Evolutionary conservation across 106 monocot species (phyloP), one percentile per base, ranked within the genome.

Genomic region (Dactylorhiza incarnata): DNA sequence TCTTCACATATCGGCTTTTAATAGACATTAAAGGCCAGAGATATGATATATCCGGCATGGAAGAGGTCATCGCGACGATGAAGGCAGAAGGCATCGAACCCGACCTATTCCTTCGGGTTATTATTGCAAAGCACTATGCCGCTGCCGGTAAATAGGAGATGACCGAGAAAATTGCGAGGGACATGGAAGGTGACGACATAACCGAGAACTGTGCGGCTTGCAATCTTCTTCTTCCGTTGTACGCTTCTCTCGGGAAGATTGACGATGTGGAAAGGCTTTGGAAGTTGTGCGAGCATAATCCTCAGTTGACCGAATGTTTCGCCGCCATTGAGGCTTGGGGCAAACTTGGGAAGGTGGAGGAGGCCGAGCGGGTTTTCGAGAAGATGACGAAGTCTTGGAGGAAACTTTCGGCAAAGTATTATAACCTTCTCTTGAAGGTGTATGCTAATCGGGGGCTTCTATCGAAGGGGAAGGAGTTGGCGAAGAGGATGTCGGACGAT

Each of bases 241-340:
- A 90, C 84, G 90, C 88, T 20, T 20, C 81, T 74, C 83, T 95
- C 23, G 90, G 88, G 15, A 86, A 83, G 46, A 76, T 49, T 24
- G 92, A 86, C 44, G 95, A 95, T 17, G 92, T 95, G 0, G 82
- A 54, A 48, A 92, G 95, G 76, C 72, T 95, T 37, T 95, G 95
- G 95, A 82, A 92, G 48, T 65, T 72, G 9, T 88, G 88, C 43
- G 47, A 80, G 78, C 15, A 24, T 46, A 78, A 78, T 19, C 82
- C 88, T 14, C 58, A 23, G 46, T 5, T 75, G 23, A 68, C 75
- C 12, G 88, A 88, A 62, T 77, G 65, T 52, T 56, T 87, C 56
- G 82, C 91, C 49, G 87, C 89, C 16, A 91, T 97, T 43, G 84
- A 87, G 67, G 88, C 96, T n/a, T 93, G 86, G 87, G 96, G 89